Evolutionary conservation across 805 yeast species (phyloP).

Genomic region (Sporopachydermia lactativora): DNA sequence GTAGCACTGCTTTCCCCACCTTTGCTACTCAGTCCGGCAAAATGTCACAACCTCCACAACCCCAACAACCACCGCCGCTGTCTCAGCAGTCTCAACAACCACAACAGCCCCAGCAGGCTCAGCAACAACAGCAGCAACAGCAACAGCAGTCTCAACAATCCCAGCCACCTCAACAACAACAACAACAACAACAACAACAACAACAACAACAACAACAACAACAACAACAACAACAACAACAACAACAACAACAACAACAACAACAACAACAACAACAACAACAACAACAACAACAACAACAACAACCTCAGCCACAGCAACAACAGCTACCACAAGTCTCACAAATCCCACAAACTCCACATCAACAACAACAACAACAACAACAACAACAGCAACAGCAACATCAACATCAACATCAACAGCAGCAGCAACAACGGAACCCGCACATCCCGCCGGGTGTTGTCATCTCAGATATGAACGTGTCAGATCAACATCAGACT

Average conservation of each 20-base stretch:
- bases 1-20: slow-evolving; percentile 2
- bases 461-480: not conserved
- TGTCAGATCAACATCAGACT: slow-evolving; percentile 26
- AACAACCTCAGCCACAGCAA: slow-evolving; percentile 2
- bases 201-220: slow-evolving; percentile 1
- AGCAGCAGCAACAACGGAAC: slow-evolving; percentile 1
- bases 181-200: slow-evolving; percentile 1
- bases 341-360: slow-evolving; percentile 4
- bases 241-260: slow-evolving; percentile 3
- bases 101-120: slow-evolving; percentile 4
- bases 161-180: not conserved
- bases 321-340: no score
- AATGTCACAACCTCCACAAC: slow-evolving; percentile 6
- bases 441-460: slow-evolving; percentile 2
- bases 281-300: slow-evolving; percentile 3
- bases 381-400: not conserved
- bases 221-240: slow-evolving; percentile 3
- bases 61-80: slow-evolving; percentile 4
- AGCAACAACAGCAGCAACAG: slow-evolving; percentile 2
- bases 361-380: slow-evolving; percentile 3
- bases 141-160: not conserved
- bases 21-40: slow-evolving; percentile 7
- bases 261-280: slow-evolving; percentile 3
- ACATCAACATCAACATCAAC: not conserved
- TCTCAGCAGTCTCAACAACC: slow-evolving; percentile 4